Evolutionary conservation across 768 basidiomycete species (phyloP).

Genomic region (Podaxis sp.): DNA sequence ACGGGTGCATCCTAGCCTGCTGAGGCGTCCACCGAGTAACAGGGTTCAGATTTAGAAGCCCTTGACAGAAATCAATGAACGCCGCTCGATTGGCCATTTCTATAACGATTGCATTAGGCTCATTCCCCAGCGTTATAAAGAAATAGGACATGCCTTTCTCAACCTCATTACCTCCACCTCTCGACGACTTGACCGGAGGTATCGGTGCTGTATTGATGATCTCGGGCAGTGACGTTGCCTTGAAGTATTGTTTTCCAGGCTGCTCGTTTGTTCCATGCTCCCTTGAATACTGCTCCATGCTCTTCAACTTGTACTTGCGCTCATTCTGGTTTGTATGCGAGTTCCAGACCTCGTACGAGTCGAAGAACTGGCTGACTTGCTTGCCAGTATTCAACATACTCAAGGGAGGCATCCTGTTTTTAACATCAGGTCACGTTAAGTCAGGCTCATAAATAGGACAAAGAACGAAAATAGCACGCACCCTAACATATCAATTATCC

Average conservation of each 20-base stretch:
- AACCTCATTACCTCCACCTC: conserved; percentile 69
- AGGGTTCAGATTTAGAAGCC: conserved; percentile 91
- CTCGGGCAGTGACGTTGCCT: conserved; percentile 88
- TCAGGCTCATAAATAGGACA: neutral
- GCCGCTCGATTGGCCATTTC: conserved; percentile 92
- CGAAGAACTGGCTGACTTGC: conserved; percentile 93
- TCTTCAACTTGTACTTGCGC: conserved; percentile 86
- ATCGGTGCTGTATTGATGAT: conserved; percentile 97
- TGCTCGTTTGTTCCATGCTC: conserved; percentile 97
- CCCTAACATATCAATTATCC: conserved; percentile 99
- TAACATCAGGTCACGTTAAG: conserved; percentile 14
- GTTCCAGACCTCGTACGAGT: conserved; percentile 60
- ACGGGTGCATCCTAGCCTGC: conserved; percentile 93
- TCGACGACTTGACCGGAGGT: conserved; percentile 75
- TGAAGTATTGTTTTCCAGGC: conserved; percentile 99
- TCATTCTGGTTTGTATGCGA: conserved; percentile 69
- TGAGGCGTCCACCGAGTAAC: conserved; percentile 97
- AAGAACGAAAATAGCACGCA: conserved; percentile 37
- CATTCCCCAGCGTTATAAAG: conserved; percentile 3
- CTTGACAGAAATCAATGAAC: conserved; percentile 97
- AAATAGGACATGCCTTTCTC: conserved; percentile 71
- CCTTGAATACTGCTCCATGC: conserved; percentile 90
- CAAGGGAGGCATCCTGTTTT: conserved; percentile 73
- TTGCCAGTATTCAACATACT: conserved; percentile 97
- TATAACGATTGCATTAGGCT: conserved; percentile 28